Evolutionary conservation across 441 rosid genomes (phyloP), one percentile per base, ranked within the genome.

Genomic region (Erysimum cheiri): DNA sequence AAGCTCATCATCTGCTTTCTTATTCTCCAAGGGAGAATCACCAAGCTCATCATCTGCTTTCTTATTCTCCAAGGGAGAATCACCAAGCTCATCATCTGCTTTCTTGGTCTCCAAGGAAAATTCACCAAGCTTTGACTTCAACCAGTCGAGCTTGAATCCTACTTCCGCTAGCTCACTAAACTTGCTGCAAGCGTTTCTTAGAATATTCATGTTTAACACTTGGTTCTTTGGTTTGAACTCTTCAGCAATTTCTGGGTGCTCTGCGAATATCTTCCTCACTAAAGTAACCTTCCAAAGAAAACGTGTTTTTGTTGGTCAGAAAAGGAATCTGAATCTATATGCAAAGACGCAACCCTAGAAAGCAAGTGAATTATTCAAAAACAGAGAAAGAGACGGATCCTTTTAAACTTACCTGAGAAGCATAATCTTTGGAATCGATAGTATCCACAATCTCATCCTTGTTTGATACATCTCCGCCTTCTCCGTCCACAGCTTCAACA

Each of bases 331-430:
- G 17, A 14, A 32, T 33, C 28, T 33, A 15, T 19, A 15, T n/a
- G 32, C 46, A 11, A 57, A 36, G 33, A 35, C 1, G 65, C 36
- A 41, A n/a, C 37, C 57, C 22, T 52, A 14, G 0, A 61, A 61
- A 41, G 31, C 46, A 19, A 56, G 33, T 19, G 35, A 19, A 10
- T 6, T 17, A 60, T 32, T 41, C 13, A 37, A 47, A 59, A 32
- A 28, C 6, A 54, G 6, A 15, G 15, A 41, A 0, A 41, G 47
- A 41, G 19, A 41, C 47, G 47, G 19, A 59, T 17, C 4, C 43
- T 17, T 44, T 13, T 8, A 12, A 60, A 24, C 31, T 54, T 66
- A 52, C 69, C 32, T 73, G 68, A 35, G 70, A 63, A 62, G 70
- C 63, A 72, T 46, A 8, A 64, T 47, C 76, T 14, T 29, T 59